These are phyloP conservation scores for Turnera subulata DNA, from an alignment of 345 rosid species.

Conservation along the genomic window DNA sequence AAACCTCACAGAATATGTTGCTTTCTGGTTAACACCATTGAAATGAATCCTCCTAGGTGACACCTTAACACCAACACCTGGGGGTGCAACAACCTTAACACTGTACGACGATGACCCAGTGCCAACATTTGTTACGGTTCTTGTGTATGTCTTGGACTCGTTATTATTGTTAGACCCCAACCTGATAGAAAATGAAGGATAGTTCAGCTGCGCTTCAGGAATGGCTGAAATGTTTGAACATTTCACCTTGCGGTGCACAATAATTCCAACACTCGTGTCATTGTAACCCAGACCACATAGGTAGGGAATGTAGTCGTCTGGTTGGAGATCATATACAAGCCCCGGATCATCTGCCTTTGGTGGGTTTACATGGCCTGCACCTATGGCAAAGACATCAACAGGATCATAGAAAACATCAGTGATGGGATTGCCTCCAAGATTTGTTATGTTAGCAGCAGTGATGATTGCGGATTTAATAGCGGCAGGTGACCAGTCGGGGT, in stretches of 20 bases:
- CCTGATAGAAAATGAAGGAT: conserved; percentile 43
- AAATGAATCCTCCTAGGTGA: too few relatives aligned
- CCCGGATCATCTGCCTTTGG: conserved; percentile 40
- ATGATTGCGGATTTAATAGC: conserved; percentile 55
- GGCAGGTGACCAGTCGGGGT: conserved; percentile 53
- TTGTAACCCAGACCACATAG: conserved; percentile 14
- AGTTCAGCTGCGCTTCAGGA: conserved; percentile 26
- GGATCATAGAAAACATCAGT: neutral
- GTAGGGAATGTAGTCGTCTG: conserved; percentile 16
- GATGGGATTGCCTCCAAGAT: conserved; percentile 2
- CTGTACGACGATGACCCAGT: conserved; percentile 18
- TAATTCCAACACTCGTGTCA: neutral
- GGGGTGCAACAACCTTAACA: conserved; percentile 29
- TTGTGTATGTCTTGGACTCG: conserved; percentile 30
- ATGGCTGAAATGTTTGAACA: conserved; percentile 7
- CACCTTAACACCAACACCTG: conserved; percentile 32
- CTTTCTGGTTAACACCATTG: conserved; percentile 1
- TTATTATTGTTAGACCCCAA: too few relatives aligned
- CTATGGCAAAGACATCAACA: conserved; percentile 46
- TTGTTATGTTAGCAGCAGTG: conserved; percentile 25
- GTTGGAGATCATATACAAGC: conserved; percentile 34
- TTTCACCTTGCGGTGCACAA: neutral
- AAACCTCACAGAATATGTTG: conserved; percentile 19
- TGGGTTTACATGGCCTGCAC: conserved; percentile 45
- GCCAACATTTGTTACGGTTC: conserved; percentile 54